These are phyloP conservation scores for Ogataea polymorpha DNA, from an alignment of 805 yeast species.

Conservation along the genomic window DNA sequence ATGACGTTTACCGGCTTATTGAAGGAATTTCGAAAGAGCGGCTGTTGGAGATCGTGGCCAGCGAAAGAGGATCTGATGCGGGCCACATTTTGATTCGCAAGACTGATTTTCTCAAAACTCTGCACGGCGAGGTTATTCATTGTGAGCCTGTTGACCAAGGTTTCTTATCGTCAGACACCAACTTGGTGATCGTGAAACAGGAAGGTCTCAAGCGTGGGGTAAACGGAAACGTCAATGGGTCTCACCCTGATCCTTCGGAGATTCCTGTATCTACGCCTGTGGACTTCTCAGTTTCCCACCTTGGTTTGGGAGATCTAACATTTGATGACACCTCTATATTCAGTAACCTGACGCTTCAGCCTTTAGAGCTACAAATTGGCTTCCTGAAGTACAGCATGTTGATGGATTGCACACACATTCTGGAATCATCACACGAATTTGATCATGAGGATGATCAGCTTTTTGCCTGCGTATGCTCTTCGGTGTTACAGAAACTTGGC, in stretches of 20 bases:
- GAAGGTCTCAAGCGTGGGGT: not conserved
- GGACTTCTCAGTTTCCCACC: too few relatives aligned
- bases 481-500: conserved; percentile 54
- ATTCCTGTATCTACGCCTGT: too few relatives aligned
- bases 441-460: conserved; percentile 43
- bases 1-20: conserved; percentile 44
- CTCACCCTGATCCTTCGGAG: too few relatives aligned
- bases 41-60: conserved; percentile 34
- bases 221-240: not conserved
- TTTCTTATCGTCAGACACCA: conserved; percentile 41
- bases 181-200: conserved; percentile 49
- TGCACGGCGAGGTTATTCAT: conserved; percentile 51
- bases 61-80: conserved; percentile 29
- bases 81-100: conserved; percentile 33
- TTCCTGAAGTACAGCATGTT: conserved; percentile 11
- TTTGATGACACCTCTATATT: conserved; percentile 7
- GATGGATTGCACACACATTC: conserved; percentile 18
- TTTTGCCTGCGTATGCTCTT: conserved; percentile 44
- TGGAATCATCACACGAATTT: conserved; percentile 16
- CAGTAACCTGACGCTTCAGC: conserved; percentile 7
- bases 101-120: conserved; percentile 40
- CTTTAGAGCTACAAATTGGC: conserved; percentile 11
- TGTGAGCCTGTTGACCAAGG: conserved; percentile 82
- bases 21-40: conserved; percentile 34
- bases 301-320: too few relatives aligned